Evolutionary conservation across 805 yeast genomes (phyloP), one percentile per base, ranked within the genome.

Genomic region (Starmerella etchellsii): DNA sequence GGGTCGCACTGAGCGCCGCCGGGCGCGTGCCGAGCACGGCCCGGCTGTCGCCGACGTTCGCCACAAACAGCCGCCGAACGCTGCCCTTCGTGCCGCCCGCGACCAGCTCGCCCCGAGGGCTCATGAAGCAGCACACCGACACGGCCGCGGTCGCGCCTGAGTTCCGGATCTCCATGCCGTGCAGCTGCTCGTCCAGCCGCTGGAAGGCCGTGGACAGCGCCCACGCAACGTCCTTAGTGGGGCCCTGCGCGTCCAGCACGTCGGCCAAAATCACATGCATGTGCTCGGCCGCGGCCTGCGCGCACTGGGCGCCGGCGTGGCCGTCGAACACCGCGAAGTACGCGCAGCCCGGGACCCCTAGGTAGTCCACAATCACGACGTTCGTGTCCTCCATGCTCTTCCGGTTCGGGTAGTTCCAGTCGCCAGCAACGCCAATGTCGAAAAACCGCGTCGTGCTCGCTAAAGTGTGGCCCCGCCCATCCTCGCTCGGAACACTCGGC

Each of bases 131-230:
- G 43, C 84, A 58, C 0, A 91, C 73, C 2, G 95, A 95, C 9
- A 87, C 96, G 0, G 93, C 95, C 0, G 95, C 97, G 0, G 98
- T 91, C 52, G 93, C 77, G 0, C 98, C 98, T 44, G 94, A 77
- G 32, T 78, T 74, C 2, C 87, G 87, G 34, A 72, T 66, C 14
- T 74, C 66, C 37, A 73, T 73, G 31, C 71, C 63, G 26, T 67
- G 71, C 31, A 88, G 76, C 51, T 73, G 64, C 30, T 67, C 64
- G 61, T 88, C 98, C 2, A 94, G 87, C 44, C 74, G 72, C 19
- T 72, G 62, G 58, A 91, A 88, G 3, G 91, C 68, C 28, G 70
- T 70, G 54, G 74, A 74, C 46, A 88, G 63, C 24, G 78, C 70
- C 43, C 73, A 77, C 48, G 87, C 64, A 42, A 84, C 68, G 29